Evolutionary conservation across 805 yeast genomes (phyloP), one percentile per base, ranked within the genome.

Genomic region (Kluyveromyces nonfermentans): DNA sequence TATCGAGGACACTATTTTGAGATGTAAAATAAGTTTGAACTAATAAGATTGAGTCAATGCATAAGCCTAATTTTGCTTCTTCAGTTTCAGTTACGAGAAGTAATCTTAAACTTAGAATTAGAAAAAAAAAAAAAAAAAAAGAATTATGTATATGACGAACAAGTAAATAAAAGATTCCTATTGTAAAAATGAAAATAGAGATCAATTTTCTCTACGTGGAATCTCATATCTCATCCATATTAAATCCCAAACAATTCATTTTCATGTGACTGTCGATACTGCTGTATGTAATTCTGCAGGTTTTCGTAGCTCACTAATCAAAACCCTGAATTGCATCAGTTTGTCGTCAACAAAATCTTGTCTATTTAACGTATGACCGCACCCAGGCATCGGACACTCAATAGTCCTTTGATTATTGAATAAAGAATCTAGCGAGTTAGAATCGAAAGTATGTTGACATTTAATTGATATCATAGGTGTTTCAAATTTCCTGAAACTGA

Each of bases 401-500:
- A 55, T 51, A 3, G 56, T 45, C 0, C 40, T 6, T 12, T 45
- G 18, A 35, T 16, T 59, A 60, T 9, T 49, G 38, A 1, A 82
- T 64, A 17, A 75, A 70, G 3, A 53, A 62, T 38, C 10, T 4
- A 38, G 22, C 21, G 41, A 38, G 17, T 28, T 22, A 42, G 64
- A 61, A 51, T 83, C 89, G 55, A 72, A 82, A 0, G 76, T 74
- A 62, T 85, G 94, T 0, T 68, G 66, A 61, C 94, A 85, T 25
- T 56, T 60, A 20, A 52, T 60, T 2, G 82, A 75, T n/a, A 65
- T 71, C 52, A 75, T 67, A 0, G 94, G 93, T 3, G 62, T 63
- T 18, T 59, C 65, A 58, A 75, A 81, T 35, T 66, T 58, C 42
- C 70, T 66, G 46, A 73, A 55, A 0, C 88, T 75, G 12, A 84